Conservation (phyloP, 176 grass and related monocot genomes). For the Hsuehochloa calcarea region DNA sequence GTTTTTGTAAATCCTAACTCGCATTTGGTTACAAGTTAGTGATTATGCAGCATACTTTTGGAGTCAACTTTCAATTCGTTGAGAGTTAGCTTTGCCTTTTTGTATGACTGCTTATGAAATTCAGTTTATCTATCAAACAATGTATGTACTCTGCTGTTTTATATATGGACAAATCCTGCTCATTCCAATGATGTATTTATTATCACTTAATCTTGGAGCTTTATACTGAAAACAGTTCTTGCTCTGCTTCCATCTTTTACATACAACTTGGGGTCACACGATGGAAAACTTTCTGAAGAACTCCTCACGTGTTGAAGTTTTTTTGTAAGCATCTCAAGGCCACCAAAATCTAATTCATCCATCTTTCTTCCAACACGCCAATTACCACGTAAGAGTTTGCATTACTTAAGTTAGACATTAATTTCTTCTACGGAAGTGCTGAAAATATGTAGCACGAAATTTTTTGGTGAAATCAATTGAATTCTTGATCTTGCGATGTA, state of each 20-base stretch:
- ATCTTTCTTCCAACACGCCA: background rate
- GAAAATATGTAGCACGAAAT: no score
- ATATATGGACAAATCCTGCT: constrained; percentile 3
- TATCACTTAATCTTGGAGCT: background rate
- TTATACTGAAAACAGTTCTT: background rate
- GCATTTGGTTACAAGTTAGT: constrained; percentile 6
- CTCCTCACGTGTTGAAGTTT: no score
- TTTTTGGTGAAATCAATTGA: no score
- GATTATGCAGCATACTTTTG: background rate
- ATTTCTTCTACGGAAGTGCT: no score
- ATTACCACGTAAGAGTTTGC: background rate
- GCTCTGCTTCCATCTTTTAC: background rate
- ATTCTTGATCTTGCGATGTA: no score
- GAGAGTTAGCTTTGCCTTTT: constrained; percentile 24
- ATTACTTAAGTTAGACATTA: background rate
- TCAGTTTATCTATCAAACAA: constrained; percentile 9
- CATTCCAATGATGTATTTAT: background rate
- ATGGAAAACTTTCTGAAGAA: background rate
- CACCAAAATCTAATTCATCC: background rate
- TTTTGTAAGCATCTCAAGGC: no score
- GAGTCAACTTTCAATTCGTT: constrained; percentile 1
- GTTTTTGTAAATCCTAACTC: constrained; percentile 48
- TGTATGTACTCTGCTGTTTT: background rate
- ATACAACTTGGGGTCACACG: background rate
- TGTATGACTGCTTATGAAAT: constrained; percentile 6